Base-by-base conservation (phyloP, 2,329 filamentous ascomycete species). In the Beauveria brongniartii region DNA sequence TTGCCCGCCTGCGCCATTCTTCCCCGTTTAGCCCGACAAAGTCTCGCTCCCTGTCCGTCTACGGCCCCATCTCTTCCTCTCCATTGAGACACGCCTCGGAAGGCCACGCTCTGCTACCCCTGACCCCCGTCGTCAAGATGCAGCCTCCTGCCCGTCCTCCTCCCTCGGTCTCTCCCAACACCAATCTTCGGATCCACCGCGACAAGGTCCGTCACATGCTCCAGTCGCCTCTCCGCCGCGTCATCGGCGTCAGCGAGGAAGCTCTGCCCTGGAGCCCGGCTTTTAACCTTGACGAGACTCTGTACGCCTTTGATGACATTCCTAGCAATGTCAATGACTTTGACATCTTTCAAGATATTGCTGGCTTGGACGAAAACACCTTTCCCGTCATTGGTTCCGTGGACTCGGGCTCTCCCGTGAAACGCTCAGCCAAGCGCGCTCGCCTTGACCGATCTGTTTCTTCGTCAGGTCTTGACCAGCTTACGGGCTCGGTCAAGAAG, bases 21-120 rank as follows among this genome's bases (percentile, higher is more conserved):
- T 96, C 92, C 2, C 93, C 92, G 68, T 92, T 96, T 69, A 97
- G 92, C 69, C 94, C 94, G 5, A 90, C 86, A 55, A 92, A 91
- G 75, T 75, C 77, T 67, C 81, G 86, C 47, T 80, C 82, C 14
- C 78, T 77, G 61, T 76, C 80, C 63, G 78, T 74, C 5, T 77
- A 79, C 59, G 73, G 80, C 41, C 81, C 82, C 9, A 72, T 77
- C 20, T 88, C 87, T 3, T 91, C 89, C 2, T 92, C 89, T 3
- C 89, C 89, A 3, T 72, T 89, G 16, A 84, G 87, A 41, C 76
- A 80, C 68, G 61, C 71, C 57, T 70, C 79, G 65, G 82, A 85
- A 55, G 80, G 78, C 46, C 83, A 87, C 67, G 84, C 88, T 77
- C 80, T 87, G 5, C 87, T 88, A 26, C 92, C 92, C 3, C 77